Evolutionary conservation across 768 basidiomycete genomes (phyloP), one percentile per base, ranked within the genome.

Genomic region (Tylopilus felleus): DNA sequence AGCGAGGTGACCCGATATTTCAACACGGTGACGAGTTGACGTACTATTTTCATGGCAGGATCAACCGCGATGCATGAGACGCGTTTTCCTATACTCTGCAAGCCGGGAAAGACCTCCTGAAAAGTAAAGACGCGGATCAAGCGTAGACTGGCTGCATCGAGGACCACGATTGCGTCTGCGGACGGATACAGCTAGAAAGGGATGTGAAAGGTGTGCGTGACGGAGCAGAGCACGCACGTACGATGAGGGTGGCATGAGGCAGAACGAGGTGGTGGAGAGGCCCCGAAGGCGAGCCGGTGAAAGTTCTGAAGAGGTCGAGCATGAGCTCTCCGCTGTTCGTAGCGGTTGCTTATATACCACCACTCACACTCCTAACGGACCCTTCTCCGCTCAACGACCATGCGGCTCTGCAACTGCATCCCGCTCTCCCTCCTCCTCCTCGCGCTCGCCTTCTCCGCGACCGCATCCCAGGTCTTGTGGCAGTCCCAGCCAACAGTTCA

Each of bases 91-190:
- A 71, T 61, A 52, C 78, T 73, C 9, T 70, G 70, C 13, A 75
- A 62, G n/a, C 80, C 78, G 6, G 90, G 89, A 65, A 90, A 93
- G 7, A 85, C 88, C 65, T 93, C 89, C 75, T 81, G 86, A 63
- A 93, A 89, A 29, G 85, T 82, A 22, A 93, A 80, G 43, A 87
- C 81, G 55, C 86, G 84, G 53, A 85, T 68, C 43, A 93, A 76
- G 17, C 75, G 68, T 31, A 92, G 81, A 16, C 75, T 77, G 52
- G 74, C 78, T n/a, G 90, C 86, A 75, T 91, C 75, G 61, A 89
- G 80, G 41, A 92, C 73, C 52, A 90, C 76, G 57, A 92, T 68
- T 3, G 83, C 77, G 65, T 89, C 83, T 35, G 82, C 83, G 17
- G 86, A 88, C 6, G 86, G 76, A 65, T 91, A 89, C 8, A 90